Evolutionary conservation across 108 stramenopile species (phyloP).

Genomic region (Nitzschia sp.): DNA sequence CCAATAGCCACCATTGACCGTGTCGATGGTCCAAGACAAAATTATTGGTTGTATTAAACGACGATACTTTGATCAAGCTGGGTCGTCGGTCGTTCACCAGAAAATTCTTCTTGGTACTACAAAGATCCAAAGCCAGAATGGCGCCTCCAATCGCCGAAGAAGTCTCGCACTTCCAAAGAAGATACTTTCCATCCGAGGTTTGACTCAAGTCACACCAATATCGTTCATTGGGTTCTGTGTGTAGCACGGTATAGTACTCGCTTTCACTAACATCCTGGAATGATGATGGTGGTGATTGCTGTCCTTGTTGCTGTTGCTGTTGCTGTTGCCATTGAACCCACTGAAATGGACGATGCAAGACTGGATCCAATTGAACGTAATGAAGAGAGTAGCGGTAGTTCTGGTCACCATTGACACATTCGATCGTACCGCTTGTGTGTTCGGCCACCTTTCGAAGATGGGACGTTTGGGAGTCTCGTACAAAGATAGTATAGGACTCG

Average conservation of each 20-base stretch:
- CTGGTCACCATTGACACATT: not conserved
- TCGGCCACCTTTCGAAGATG: slow-evolving; percentile 5
- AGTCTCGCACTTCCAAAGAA: not conserved
- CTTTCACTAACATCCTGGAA: no score
- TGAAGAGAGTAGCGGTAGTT: not conserved
- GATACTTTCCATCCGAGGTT: not conserved
- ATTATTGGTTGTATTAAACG: not conserved
- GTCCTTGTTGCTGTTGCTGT: not conserved
- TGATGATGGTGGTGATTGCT: no score
- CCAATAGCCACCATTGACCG: slow-evolving; percentile 11
- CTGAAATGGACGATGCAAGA: not conserved
- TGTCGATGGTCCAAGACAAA: not conserved
- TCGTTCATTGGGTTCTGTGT: not conserved
- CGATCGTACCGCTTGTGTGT: not conserved
- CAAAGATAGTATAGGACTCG: slow-evolving; percentile 71
- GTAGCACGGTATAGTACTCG: not conserved
- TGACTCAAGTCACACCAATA: slow-evolving; percentile 9
- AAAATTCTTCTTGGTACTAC: no score
- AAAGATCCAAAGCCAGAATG: not conserved
- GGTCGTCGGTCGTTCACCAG: not conserved
- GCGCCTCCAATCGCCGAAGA: not conserved
- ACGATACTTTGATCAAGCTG: not conserved
- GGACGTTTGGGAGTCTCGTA: slow-evolving; percentile 52
- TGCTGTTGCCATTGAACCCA: not conserved
- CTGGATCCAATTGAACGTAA: not conserved